Evolutionary conservation across 2,329 filamentous ascomycete genomes (phyloP).

Genomic region (Ascochyta lentis): DNA sequence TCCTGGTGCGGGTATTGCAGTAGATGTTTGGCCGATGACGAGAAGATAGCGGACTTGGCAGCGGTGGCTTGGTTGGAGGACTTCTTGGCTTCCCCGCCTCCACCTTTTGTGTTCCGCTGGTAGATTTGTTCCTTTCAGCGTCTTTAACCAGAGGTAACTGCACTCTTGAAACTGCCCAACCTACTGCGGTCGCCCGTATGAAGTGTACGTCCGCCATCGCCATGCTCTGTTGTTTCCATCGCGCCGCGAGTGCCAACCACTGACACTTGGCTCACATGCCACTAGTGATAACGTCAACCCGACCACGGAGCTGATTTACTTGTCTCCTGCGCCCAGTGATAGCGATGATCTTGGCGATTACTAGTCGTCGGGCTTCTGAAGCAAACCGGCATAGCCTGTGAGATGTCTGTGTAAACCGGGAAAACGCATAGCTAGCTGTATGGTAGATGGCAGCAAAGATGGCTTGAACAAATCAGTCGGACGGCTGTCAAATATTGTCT

Average conservation of each 20-base stretch:
- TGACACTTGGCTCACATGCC: constrained; percentile 18
- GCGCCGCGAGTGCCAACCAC: constrained; percentile 5
- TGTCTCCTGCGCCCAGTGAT: constrained; percentile 12
- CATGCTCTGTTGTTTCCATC: not conserved
- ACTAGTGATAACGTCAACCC: constrained; percentile 14
- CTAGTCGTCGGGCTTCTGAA: not conserved
- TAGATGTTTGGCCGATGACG: constrained; percentile 24
- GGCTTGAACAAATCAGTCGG: not conserved
- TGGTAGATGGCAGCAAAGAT: not conserved
- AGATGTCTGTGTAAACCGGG: not conserved
- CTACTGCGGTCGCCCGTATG: too few species aligned
- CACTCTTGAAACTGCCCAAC: not conserved
- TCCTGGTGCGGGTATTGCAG: constrained; percentile 3
- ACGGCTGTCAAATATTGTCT: too few species aligned
- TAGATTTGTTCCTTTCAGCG: not conserved
- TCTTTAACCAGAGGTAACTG: too few species aligned
- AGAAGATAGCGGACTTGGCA: constrained; percentile 24
- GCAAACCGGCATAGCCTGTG: constrained; percentile 8
- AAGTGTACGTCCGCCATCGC: not conserved
- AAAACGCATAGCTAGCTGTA: not conserved
- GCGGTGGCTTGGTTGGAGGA: constrained; percentile 13
- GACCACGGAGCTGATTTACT: not conserved
- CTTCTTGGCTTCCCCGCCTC: constrained; percentile 12
- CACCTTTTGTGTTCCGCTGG: not conserved
- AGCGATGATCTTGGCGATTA: constrained; percentile 8